Evolutionary conservation across 352 stramenopile genomes (phyloP).

Genomic region (Pythium aquatile): DNA sequence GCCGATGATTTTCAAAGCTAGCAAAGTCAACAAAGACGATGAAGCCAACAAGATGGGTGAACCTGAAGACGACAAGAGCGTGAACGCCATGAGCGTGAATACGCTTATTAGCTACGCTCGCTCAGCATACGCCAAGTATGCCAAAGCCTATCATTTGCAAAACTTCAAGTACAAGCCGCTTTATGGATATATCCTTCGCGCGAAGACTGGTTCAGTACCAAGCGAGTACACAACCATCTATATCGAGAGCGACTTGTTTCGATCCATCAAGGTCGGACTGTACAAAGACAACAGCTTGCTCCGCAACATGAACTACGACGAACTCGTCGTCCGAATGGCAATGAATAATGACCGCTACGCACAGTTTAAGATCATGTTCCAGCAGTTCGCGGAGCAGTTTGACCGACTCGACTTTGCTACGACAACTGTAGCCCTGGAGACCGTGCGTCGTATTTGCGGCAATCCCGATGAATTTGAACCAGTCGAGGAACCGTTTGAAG

Average conservation of each 20-base stretch:
- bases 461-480: too few relatives aligned
- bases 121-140: constrained; percentile 5
- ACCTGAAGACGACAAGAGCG: too few relatives aligned
- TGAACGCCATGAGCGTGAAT: too few relatives aligned
- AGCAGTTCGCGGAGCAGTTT: background rate
- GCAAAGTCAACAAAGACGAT: too few relatives aligned
- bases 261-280: background rate
- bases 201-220: background rate
- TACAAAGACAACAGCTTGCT: constrained; percentile 1
- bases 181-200: constrained; percentile 8
- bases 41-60: too few relatives aligned
- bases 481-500: too few relatives aligned
- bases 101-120: background rate
- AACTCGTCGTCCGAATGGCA: background rate
- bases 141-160: background rate
- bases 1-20: background rate
- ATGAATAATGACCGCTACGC: constrained; percentile 6
- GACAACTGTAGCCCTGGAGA: background rate
- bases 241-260: constrained; percentile 6
- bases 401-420: too few relatives aligned
- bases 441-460: background rate
- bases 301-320: background rate
- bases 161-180: constrained; percentile 9
- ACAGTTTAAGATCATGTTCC: constrained; percentile 7
- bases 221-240: constrained; percentile 5